phyloP scores from a whole-genome alignment of 108 stramenopile genomes.

The Fragilaria crotonensis region DNA sequence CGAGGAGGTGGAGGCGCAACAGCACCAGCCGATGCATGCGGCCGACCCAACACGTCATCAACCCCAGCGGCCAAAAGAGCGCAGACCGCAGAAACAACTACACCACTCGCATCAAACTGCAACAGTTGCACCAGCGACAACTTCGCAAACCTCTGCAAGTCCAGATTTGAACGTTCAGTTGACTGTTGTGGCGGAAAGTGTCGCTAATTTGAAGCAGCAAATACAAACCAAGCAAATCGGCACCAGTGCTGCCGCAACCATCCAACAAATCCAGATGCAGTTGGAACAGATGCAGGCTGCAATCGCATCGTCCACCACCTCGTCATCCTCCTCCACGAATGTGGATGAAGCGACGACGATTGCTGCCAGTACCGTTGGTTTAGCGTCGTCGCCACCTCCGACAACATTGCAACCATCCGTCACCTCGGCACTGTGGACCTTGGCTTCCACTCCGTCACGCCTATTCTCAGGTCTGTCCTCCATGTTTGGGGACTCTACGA shows the following conservation, averaged over 20 bases:
- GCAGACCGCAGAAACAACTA: neutral
- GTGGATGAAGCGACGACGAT: neutral
- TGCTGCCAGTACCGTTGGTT: neutral
- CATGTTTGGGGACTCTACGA: no score
- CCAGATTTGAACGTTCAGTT: no score
- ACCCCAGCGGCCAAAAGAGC: neutral
- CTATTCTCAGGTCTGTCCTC: constrained; percentile 13
- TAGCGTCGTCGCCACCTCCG: neutral
- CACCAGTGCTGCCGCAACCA: neutral
- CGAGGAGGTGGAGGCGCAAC: no score
- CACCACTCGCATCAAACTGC: no score
- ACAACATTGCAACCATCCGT: constrained; percentile 7
- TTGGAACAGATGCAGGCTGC: neutral
- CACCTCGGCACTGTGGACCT: constrained; percentile 17
- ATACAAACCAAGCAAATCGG: neutral
- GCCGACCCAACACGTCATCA: constrained; percentile 2
- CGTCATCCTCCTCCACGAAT: no score
- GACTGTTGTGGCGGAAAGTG: no score
- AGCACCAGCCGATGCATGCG: no score
- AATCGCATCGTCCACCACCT: no score
- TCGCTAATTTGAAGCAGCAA: neutral
- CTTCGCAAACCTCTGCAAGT: no score
- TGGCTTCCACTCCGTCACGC: constrained; percentile 23
- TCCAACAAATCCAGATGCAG: neutral
- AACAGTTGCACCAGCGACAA: no score